Percentiles rank a stretch among this genome's conserved stretches.
These are phyloP conservation scores for Apodospora peruviana DNA, from an alignment of 495 filamentous ascomycete species.

Conservation along the genomic window DNA sequence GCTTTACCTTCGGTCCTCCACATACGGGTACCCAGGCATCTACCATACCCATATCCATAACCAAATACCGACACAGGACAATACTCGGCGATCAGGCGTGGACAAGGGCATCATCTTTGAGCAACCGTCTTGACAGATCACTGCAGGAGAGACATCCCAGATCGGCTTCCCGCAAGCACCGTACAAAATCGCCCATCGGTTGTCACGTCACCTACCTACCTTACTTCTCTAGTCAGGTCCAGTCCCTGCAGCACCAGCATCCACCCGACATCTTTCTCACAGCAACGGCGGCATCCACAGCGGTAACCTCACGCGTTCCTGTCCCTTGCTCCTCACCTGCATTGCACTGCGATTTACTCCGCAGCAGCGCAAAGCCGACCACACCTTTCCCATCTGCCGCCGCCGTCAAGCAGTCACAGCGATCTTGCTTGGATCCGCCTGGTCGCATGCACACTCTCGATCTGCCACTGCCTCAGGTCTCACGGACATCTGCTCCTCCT, in stretches of 20 bases:
- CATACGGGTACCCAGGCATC: too few species aligned
- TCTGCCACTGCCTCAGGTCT: not conserved
- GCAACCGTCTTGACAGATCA: conserved; percentile 4
- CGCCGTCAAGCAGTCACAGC: not conserved
- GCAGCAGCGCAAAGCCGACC: not conserved
- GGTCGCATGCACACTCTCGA: conserved; percentile 8
- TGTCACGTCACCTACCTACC: not conserved
- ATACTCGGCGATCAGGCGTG: too few species aligned
- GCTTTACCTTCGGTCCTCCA: too few species aligned
- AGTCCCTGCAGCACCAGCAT: conserved; percentile 10
- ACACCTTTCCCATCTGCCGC: conserved; percentile 5
- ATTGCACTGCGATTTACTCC: not conserved
- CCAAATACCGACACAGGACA: too few species aligned
- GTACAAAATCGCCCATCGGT: not conserved
- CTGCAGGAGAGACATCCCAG: conserved; percentile 7
- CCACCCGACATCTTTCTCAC: not conserved
- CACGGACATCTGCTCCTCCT: not conserved
- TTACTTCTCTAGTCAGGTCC: not conserved
- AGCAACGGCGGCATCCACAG: not conserved
- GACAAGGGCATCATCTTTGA: conserved; percentile 2
- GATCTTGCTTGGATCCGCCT: not conserved
- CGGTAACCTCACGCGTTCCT: conserved; percentile 5
- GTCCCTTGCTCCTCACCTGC: not conserved
- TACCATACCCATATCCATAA: too few species aligned
- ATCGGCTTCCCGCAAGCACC: conserved; percentile 5